Conservation (phyloP, 441 rosid genomes). For the Eruca vesicaria region DNA sequence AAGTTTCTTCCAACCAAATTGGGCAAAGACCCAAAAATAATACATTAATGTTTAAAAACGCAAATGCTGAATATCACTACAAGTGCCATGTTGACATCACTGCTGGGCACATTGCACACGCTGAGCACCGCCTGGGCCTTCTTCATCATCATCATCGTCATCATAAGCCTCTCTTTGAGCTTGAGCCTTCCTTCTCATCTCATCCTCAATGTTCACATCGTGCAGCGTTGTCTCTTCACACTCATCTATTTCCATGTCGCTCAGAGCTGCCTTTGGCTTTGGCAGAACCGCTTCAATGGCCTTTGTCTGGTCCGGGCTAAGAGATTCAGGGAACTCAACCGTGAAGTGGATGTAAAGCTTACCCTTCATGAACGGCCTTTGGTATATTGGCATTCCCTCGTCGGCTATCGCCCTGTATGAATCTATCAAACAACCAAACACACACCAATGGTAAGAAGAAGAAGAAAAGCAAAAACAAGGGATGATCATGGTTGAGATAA, state of each 20-base stretch:
- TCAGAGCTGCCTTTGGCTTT: constrained; percentile 38
- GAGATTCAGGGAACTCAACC: constrained; percentile 73
- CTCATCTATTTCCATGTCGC: constrained; percentile 73
- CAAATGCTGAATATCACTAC: constrained; percentile 20
- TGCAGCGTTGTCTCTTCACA: constrained; percentile 79
- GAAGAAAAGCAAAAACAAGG: not conserved
- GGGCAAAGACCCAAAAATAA: constrained; percentile 15
- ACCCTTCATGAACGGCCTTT: constrained; percentile 76
- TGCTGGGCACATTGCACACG: constrained; percentile 89
- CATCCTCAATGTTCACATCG: constrained; percentile 67
- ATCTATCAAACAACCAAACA: constrained; percentile 39
- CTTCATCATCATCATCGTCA: constrained; percentile 53
- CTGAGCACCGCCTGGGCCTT: constrained; percentile 51
- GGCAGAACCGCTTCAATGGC: constrained; percentile 65
- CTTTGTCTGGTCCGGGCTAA: constrained; percentile 57
- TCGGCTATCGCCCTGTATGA: constrained; percentile 70
- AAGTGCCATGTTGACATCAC: constrained; percentile 27
- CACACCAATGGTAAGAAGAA: not conserved
- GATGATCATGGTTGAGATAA: not conserved
- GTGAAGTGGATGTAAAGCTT: no score
- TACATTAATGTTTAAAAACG: not conserved
- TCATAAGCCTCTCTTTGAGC: constrained; percentile 70
- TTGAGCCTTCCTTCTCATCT: constrained; percentile 70
- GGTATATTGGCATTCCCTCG: constrained; percentile 81
- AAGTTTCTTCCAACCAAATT: constrained; percentile 15